Conservation (phyloP, 2,329 filamentous ascomycete genomes). For the Colletotrichum limetticola region DNA sequence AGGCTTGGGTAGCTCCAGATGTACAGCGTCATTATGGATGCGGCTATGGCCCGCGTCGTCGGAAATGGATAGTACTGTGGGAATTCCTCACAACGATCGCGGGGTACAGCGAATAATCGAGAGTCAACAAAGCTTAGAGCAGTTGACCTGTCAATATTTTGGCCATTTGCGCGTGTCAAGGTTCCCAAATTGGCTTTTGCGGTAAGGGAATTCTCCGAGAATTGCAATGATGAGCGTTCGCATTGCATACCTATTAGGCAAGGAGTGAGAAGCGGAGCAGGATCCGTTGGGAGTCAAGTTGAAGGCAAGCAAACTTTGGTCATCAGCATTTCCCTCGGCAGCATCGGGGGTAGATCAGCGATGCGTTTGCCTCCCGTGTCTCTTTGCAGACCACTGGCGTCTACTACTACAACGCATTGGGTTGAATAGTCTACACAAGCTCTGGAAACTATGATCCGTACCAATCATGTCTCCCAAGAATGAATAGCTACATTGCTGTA, state of each 20-base stretch:
- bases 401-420: neutral
- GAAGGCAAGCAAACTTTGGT: neutral
- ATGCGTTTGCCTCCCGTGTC: neutral
- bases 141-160: neutral
- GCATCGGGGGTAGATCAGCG: neutral
- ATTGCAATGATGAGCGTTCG: neutral
- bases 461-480: neutral
- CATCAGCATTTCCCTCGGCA: neutral
- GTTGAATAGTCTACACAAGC: neutral
- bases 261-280: neutral
- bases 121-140: neutral
- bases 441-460: neutral
- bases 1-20: neutral
- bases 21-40: conserved; percentile 5
- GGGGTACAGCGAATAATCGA: neutral
- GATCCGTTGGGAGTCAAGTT: neutral
- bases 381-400: neutral
- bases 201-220: neutral
- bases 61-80: neutral
- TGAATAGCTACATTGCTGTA: neutral
- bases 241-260: neutral
- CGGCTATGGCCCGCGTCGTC: neutral
- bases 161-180: neutral
- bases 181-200: neutral
- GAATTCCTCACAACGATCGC: neutral